These are phyloP conservation scores for Aureobasidium sp. DNA, from an alignment of 2,329 filamentous ascomycete species.

Conservation along the genomic window DNA sequence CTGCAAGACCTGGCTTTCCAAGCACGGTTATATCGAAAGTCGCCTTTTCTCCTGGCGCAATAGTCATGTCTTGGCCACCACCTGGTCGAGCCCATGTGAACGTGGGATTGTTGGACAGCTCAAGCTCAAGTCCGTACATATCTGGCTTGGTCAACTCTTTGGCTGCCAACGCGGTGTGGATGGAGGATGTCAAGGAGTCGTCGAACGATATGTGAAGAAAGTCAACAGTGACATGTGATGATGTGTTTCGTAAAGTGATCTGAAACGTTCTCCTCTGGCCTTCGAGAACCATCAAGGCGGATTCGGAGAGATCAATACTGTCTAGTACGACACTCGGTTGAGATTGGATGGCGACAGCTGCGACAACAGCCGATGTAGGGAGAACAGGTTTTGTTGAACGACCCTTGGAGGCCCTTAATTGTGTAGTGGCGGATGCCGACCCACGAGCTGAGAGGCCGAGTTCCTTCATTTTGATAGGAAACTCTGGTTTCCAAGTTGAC, in stretches of 20 bases:
- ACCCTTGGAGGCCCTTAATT: not conserved
- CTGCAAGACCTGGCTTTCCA: conserved; percentile 66
- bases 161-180: conserved; percentile 65
- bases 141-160: conserved; percentile 72
- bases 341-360: conserved; percentile 65
- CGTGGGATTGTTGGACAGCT: conserved; percentile 55
- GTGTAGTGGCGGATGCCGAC: not conserved
- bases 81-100: conserved; percentile 45
- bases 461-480: conserved; percentile 65
- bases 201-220: conserved; percentile 82
- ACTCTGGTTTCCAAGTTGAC: conserved; percentile 62
- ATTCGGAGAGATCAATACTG: conserved; percentile 69
- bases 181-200: conserved; percentile 71
- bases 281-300: conserved; percentile 84
- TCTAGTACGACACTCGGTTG: conserved; percentile 72
- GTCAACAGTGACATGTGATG: conserved; percentile 61
- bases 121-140: conserved; percentile 76
- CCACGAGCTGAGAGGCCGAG: conserved; percentile 44
- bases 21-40: conserved; percentile 50
- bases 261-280: conserved; percentile 73
- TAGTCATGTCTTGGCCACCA: conserved; percentile 45
- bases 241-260: conserved; percentile 72
- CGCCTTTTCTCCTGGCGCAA: conserved; percentile 32
- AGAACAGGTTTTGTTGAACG: conserved; percentile 16
- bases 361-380: conserved; percentile 37